These are phyloP conservation scores for Penicillium robsamsonii DNA, from an alignment of 495 filamentous ascomycete genomes.

Conservation along the genomic window DNA sequence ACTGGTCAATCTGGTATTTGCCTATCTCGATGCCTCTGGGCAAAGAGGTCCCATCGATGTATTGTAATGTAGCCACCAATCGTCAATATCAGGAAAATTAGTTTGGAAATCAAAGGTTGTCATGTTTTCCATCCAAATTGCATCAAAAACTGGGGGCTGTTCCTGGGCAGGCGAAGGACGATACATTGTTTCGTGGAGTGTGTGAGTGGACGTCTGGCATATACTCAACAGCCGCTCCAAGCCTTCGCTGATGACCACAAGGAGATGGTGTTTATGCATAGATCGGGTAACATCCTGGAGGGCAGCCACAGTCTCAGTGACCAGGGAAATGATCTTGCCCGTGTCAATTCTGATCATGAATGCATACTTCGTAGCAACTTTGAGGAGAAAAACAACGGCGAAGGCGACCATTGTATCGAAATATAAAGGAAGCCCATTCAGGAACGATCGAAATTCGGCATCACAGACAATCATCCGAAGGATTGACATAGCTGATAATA, in stretches of 20 bases:
- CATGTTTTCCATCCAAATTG: constrained; percentile 34
- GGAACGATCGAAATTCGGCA: constrained; percentile 28
- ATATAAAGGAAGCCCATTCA: constrained; percentile 35
- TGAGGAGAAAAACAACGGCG: constrained; percentile 36
- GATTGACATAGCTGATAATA: constrained; percentile 33
- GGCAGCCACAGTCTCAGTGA: constrained; percentile 26
- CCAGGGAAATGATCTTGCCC: constrained; percentile 27
- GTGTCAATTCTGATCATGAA: constrained; percentile 27
- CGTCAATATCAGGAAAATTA: constrained; percentile 25
- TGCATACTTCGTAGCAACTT: constrained; percentile 31
- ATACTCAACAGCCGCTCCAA: constrained; percentile 22
- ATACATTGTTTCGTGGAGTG: constrained; percentile 5
- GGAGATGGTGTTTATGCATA: constrained; percentile 31
- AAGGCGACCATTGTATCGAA: constrained; percentile 41
- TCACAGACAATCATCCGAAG: constrained; percentile 30
- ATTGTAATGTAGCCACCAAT: constrained; percentile 30
- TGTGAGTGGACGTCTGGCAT: constrained; percentile 19
- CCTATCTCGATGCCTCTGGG: constrained; percentile 1
- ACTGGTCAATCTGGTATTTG: constrained; percentile 17
- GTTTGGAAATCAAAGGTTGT: constrained; percentile 34
- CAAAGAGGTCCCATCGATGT: constrained; percentile 14
- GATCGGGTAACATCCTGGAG: constrained; percentile 24
- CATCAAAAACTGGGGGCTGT: constrained; percentile 16
- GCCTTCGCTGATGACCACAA: constrained; percentile 28
- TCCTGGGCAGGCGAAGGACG: constrained; percentile 18